Evolutionary conservation across 768 basidiomycete genomes (phyloP).

Genomic region (Infundibulicybe gibba): DNA sequence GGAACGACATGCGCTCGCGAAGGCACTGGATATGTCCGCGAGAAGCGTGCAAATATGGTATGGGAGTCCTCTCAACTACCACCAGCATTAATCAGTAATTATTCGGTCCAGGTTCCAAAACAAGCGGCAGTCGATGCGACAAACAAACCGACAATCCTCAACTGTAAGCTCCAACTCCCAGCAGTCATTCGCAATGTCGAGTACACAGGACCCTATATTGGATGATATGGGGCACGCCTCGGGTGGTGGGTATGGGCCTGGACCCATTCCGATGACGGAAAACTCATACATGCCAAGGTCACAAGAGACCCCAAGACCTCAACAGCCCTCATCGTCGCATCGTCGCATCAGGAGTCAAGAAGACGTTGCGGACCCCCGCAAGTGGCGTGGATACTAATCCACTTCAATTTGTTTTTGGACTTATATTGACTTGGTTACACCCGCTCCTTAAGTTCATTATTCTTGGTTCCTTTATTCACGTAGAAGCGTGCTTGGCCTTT

Average conservation of each 20-base stretch:
- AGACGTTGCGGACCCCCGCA: conserved; percentile 40
- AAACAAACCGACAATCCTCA: conserved; percentile 66
- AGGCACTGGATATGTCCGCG: conserved; percentile 77
- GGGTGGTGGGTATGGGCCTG: conserved; percentile 22
- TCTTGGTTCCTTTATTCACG: conserved; percentile 35
- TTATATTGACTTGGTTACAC: conserved; percentile 31
- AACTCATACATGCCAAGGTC: conserved; percentile 35
- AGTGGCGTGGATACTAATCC: conserved; percentile 49
- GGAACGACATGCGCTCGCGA: conserved; percentile 75
- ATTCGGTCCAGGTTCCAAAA: conserved; percentile 72
- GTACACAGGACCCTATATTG: conserved; percentile 29
- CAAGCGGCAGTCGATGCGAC: conserved; percentile 79
- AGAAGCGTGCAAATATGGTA: conserved; percentile 88
- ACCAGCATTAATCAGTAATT: conserved; percentile 15
- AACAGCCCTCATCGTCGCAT: conserved; percentile 33
- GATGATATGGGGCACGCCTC: conserved; percentile 34
- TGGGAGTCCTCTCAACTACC: conserved; percentile 17
- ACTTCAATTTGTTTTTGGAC: conserved; percentile 21
- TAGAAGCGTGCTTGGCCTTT: conserved; percentile 28
- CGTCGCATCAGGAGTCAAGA: conserved; percentile 41
- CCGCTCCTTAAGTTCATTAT: conserved; percentile 35
- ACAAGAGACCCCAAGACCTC: conserved; percentile 34
- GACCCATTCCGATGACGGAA: conserved; percentile 26
- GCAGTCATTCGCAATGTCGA: conserved; percentile 43
- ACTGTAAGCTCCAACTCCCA: conserved; percentile 40